Evolutionary conservation across 345 rosid species (phyloP).

Genomic region (Gossypium herbaceum): DNA sequence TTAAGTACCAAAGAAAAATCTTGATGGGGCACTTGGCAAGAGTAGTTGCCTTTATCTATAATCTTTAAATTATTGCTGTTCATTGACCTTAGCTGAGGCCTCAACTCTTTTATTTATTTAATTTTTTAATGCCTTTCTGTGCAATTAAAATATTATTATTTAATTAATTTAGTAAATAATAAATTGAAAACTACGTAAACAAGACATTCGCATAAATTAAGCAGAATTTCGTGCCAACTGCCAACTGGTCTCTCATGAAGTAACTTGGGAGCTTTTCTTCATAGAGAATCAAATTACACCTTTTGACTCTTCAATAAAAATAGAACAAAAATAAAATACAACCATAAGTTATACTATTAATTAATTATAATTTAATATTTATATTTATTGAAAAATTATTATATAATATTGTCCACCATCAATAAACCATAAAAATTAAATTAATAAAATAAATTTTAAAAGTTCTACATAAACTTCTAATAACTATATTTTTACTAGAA

Average conservation of each 20-base stretch:
- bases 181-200: neutral
- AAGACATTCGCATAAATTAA: neutral
- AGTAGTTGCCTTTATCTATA: neutral
- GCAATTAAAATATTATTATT: neutral
- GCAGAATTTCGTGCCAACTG: neutral
- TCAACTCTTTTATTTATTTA: neutral
- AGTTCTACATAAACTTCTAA: too few species aligned
- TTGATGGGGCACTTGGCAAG: neutral
- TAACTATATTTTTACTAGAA: too few species aligned
- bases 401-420: too few species aligned
- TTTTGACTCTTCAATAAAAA: neutral
- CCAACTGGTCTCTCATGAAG: neutral
- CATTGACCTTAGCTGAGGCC: neutral
- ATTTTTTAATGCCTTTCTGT: neutral
- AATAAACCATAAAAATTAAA: too few species aligned
- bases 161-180: neutral
- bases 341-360: too few species aligned
- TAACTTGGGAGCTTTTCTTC: neutral
- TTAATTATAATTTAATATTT: too few species aligned
- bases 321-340: neutral
- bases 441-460: too few species aligned
- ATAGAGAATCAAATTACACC: neutral
- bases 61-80: neutral
- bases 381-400: too few species aligned
- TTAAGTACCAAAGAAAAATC: neutral